Evolutionary conservation across 495 filamentous ascomycete genomes (phyloP).

Genomic region (Penicillium pancosmium): DNA sequence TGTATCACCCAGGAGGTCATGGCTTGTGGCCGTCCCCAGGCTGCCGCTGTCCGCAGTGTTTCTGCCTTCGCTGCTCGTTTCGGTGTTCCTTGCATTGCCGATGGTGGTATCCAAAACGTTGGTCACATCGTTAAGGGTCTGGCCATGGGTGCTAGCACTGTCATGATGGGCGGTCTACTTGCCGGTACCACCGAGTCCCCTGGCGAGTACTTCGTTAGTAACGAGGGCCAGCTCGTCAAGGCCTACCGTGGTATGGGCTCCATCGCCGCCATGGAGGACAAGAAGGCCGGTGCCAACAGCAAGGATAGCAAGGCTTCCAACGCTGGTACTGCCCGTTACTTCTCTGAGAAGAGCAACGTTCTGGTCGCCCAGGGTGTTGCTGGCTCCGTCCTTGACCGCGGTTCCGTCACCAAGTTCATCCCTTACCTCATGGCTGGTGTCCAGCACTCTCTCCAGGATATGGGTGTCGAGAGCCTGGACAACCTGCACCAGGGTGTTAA

Average conservation of each 20-base stretch:
- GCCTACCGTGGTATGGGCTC: conserved; percentile 98
- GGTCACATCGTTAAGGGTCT: conserved; percentile 99
- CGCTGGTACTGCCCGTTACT: conserved; percentile 96
- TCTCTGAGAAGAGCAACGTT: conserved; percentile 92
- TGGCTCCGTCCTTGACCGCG: conserved; percentile 70
- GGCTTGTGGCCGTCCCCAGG: conserved; percentile 96
- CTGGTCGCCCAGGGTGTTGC: conserved; percentile 97
- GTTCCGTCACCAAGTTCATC: conserved; percentile 89
- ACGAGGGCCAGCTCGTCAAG: conserved; percentile 96
- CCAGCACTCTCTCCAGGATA: conserved; percentile 97
- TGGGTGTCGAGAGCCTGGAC: conserved; percentile 75
- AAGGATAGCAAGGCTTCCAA: conserved; percentile 85
- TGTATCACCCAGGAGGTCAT: conserved; percentile 99
- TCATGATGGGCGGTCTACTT: conserved; percentile 99
- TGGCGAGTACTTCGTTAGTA: conserved; percentile 92
- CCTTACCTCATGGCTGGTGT: conserved; percentile 94
- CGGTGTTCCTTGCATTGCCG: conserved; percentile 96
- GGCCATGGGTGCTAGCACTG: conserved; percentile 87
- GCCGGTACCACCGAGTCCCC: conserved; percentile 97
- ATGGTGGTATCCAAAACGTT: conserved; percentile 97
- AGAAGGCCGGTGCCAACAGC: conserved; percentile 71
- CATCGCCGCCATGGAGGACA: conserved; percentile 99
- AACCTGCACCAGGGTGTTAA: conserved; percentile 76
- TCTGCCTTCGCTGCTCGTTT: conserved; percentile 86
- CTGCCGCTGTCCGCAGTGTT: conserved; percentile 87